Evolutionary conservation across 1,284 basidiomycete genomes (phyloP).

Genomic region (Papiliotrema fonsecae): DNA sequence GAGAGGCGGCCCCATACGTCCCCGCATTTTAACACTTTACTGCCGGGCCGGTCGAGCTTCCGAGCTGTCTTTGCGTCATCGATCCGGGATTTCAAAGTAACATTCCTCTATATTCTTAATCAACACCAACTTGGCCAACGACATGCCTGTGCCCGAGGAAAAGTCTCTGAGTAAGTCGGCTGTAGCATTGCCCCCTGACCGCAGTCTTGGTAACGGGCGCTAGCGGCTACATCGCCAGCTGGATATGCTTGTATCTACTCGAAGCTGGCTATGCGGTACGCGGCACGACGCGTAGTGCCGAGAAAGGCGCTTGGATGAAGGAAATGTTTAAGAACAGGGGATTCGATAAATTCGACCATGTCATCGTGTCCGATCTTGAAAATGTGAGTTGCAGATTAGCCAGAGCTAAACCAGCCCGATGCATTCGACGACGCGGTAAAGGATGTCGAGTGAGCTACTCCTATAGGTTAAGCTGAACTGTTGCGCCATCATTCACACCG

Average conservation of each 20-base stretch:
- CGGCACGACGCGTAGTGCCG: constrained; percentile 46
- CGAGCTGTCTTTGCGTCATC: too few relatives aligned
- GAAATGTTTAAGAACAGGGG: constrained; percentile 27
- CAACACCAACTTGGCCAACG: background rate
- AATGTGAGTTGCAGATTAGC: constrained; percentile 37
- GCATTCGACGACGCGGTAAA: constrained; percentile 49
- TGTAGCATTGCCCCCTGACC: background rate
- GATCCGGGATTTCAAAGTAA: too few relatives aligned
- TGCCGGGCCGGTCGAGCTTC: too few relatives aligned
- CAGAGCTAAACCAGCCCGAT: constrained; percentile 17
- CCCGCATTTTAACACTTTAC: too few relatives aligned
- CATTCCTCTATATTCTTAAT: background rate
- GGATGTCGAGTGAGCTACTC: constrained; percentile 43
- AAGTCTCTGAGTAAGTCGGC: background rate
- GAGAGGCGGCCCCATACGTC: too few relatives aligned
- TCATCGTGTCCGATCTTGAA: constrained; percentile 54
- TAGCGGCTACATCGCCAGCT: constrained; percentile 38
- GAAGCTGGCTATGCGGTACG: constrained; percentile 42
- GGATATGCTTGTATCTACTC: constrained; percentile 35
- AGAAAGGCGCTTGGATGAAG: constrained; percentile 48
- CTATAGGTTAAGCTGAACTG: constrained; percentile 6
- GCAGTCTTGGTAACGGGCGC: constrained; percentile 41
- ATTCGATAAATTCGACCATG: constrained; percentile 50
- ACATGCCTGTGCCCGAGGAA: background rate
- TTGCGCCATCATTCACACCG: constrained; percentile 23